Evolutionary conservation across 73 alveolate species (phyloP), one percentile per base, ranked within the genome.

Genomic region (Symbiodinium natans): DNA sequence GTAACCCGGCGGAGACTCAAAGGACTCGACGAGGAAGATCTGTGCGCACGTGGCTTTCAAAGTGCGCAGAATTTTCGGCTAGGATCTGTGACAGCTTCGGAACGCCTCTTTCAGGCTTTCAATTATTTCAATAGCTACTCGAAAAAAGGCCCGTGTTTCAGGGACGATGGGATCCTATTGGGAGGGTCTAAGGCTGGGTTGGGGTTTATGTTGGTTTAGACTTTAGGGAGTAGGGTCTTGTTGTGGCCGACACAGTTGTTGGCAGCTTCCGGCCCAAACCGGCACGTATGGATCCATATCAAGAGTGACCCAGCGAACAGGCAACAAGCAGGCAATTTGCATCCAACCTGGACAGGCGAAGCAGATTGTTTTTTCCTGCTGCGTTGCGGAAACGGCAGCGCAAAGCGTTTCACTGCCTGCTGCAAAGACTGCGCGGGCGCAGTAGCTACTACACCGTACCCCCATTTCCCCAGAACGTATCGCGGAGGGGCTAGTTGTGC

Each of bases 181-280:
- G 33, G 17, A 11, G 31, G 1, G 11, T 63, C 33, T 31, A 63
- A n/a, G n/a, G n/a, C n/a, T n/a, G n/a, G n/a, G n/a, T n/a, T n/a
- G n/a, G n/a, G n/a, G n/a, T n/a, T n/a, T n/a, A n/a, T n/a, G n/a
- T n/a, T n/a, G n/a, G n/a, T n/a, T n/a, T n/a, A n/a, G n/a, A n/a
- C n/a, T n/a, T n/a, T n/a, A n/a, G n/a, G n/a, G n/a, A n/a, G n/a
- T n/a, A n/a, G n/a, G n/a, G n/a, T n/a, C n/a, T n/a, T n/a, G n/a
- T n/a, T n/a, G n/a, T n/a, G n/a, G n/a, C n/a, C n/a, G n/a, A n/a
- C n/a, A n/a, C n/a, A n/a, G n/a, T n/a, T n/a, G n/a, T n/a, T n/a
- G n/a, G 80, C 40, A 63, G 80, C 80, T 63, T 63, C 33, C 27
- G 80, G 80, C 80, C 80, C 80, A 63, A n/a, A 36, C 33, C 80